These are phyloP conservation scores for Ogataea siamensis DNA, from an alignment of 805 yeast genomes.

Conservation along the genomic window DNA sequence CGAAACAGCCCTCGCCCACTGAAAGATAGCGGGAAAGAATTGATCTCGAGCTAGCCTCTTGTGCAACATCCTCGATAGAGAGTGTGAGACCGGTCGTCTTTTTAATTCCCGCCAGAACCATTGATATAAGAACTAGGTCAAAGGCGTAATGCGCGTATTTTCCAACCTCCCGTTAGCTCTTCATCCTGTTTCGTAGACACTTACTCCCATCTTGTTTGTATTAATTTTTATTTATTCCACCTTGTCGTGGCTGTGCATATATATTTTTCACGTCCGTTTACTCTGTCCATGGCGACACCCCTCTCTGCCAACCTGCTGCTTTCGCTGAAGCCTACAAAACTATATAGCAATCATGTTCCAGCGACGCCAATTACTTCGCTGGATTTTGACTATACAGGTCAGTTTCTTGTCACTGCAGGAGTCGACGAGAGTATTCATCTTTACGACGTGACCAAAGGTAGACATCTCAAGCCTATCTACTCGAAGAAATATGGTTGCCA, in stretches of 20 bases:
- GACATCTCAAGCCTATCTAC: slow-evolving; percentile 62
- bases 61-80: slow-evolving; percentile 37
- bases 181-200: not conserved
- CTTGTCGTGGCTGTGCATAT: slow-evolving; percentile 2
- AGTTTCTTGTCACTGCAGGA: slow-evolving; percentile 70
- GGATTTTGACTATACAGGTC: slow-evolving; percentile 84
- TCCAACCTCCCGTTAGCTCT: slow-evolving; percentile 44
- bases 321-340: slow-evolving; percentile 36
- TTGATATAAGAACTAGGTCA: slow-evolving; percentile 75
- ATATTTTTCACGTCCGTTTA: slow-evolving; percentile 1
- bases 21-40: slow-evolving; percentile 49
- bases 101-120: slow-evolving; percentile 82
- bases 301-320: slow-evolving; percentile 9
- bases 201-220: slow-evolving; percentile 11
- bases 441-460: slow-evolving; percentile 72
- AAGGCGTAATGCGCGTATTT: slow-evolving; percentile 67
- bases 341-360: slow-evolving; percentile 40
- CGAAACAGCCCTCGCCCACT: slow-evolving; percentile 63
- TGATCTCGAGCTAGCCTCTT: slow-evolving; percentile 41
- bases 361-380: slow-evolving; percentile 62
- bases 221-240: not conserved
- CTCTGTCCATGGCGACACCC: slow-evolving; percentile 7
- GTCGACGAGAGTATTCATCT: slow-evolving; percentile 81
- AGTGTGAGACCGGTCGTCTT: slow-evolving; percentile 69
- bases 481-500: slow-evolving; percentile 93